Base-by-base conservation (phyloP, 2,329 filamentous ascomycete genomes). In the Cercospora brassicicola region DNA sequence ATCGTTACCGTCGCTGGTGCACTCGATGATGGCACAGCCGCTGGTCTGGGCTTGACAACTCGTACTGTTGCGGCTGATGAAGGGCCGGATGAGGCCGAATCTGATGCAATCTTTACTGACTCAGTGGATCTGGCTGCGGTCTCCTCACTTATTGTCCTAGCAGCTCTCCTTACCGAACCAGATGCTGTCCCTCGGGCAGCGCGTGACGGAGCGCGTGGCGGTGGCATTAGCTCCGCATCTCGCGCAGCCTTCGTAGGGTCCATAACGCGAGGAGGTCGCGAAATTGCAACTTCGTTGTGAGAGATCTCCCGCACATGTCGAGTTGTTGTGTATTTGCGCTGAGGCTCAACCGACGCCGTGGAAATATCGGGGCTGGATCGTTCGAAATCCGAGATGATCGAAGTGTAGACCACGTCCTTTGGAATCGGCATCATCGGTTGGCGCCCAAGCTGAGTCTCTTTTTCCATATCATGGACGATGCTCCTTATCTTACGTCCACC, bases 351-450 rank as follows among this genome's bases (percentile, higher is more conserved):
- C 77, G 71, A 81, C 62, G 28, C 76, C 76, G 64, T 76, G 13
- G 62, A 64, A 7, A 81, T 80, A 15, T 76, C 77, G 3, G 67
- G 67, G 45, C 66, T 70, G 48, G 62, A 45, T 31, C 68, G 59
- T 78, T 83, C 69, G 70, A 75, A 76, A 59, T 73, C 73, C 69
- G 71, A 76, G 57, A 78, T 72, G 23, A 73, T 74, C 9, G 76
- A 82, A 5, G 82, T 76, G 69, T 85, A 85, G 2, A 85, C 82
- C 4, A 78, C 79, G 48, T 83, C 83, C 39, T 79, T 78, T 2
- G 82, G 80, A 65, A 85, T 84, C 1, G 83, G 83, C 68, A 85
- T 82, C 26, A 80, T 81, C 1, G 83, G 83, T 66, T 82, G 80
- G 36, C 81, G 81, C 26, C 83, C 82, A 30, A 79, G 78, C 65